These are phyloP conservation scores for Brassica nigra DNA, from an alignment of 345 rosid genomes.

Conservation along the genomic window DNA sequence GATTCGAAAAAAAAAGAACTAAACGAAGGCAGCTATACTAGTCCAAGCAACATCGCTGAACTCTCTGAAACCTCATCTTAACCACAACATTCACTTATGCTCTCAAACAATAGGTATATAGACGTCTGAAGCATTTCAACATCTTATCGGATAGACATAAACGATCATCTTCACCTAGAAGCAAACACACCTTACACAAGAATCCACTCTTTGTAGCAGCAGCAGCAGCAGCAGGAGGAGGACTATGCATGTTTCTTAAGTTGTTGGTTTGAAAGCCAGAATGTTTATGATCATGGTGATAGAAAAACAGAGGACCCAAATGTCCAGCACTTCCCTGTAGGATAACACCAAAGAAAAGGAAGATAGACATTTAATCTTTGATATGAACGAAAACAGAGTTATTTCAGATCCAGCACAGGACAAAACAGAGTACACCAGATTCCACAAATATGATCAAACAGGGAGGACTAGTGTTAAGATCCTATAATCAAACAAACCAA, in stretches of 20 bases:
- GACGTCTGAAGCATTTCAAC: conserved; percentile 1
- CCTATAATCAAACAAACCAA: neutral
- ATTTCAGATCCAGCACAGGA: conserved; percentile 5
- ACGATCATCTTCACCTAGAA: conserved; percentile 2
- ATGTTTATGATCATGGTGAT: conserved; percentile 25
- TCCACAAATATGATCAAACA: conserved; percentile 1
- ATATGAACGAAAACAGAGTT: neutral
- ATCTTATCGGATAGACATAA: neutral
- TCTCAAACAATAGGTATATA: neutral
- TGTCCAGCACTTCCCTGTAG: conserved; percentile 31
- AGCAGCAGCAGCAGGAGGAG: neutral
- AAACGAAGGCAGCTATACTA: too few relatives aligned
- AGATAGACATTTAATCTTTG: neutral
- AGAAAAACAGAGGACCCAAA: conserved; percentile 27
- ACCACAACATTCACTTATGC: neutral
- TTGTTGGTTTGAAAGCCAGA: conserved; percentile 23
- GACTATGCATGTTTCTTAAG: neutral
- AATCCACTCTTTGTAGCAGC: conserved; percentile 7
- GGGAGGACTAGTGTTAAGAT: neutral
- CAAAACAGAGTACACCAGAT: conserved; percentile 15
- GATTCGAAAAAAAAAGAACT: neutral
- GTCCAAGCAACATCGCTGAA: conserved; percentile 3
- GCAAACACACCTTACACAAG: conserved; percentile 33
- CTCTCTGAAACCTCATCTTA: conserved; percentile 14
- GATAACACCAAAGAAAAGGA: conserved; percentile 13